Percentiles rank a stretch among this genome's conserved stretches.
These are phyloP conservation scores for Metschnikowia cubensis DNA, from an alignment of 805 yeast species.

Conservation along the genomic window DNA sequence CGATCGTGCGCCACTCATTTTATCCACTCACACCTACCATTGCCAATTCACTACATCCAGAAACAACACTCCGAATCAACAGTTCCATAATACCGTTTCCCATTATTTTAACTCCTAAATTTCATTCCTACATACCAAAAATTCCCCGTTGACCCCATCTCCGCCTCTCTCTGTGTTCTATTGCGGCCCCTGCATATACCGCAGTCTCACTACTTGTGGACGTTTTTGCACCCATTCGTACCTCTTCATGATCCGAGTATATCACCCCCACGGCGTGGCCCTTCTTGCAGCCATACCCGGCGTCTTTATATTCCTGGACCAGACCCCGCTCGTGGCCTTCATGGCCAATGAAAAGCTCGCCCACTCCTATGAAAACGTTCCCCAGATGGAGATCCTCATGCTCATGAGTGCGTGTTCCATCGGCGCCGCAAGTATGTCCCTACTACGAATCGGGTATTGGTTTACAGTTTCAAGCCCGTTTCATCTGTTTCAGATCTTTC, in stretches of 20 bases:
- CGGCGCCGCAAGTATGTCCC: conserved; percentile 33
- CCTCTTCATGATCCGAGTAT: conserved; percentile 7
- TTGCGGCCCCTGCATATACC: not conserved
- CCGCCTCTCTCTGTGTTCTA: too few relatives aligned
- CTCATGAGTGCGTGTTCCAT: conserved; percentile 26
- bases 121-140: too few relatives aligned
- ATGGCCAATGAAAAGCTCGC: conserved; percentile 20
- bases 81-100: too few relatives aligned
- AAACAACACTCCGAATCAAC: too few relatives aligned
- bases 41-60: too few relatives aligned
- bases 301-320: conserved; percentile 27
- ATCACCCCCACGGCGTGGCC: conserved; percentile 7
- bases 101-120: too few relatives aligned
- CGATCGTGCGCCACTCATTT: too few relatives aligned
- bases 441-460: too few relatives aligned
- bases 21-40: too few relatives aligned
- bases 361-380: conserved; percentile 19
- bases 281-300: conserved; percentile 25
- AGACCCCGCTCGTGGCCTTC: conserved; percentile 22
- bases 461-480: too few relatives aligned
- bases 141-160: too few relatives aligned
- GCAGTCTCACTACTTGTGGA: not conserved
- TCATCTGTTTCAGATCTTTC: too few relatives aligned
- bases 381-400: conserved; percentile 23
- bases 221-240: conserved; percentile 22